phyloP scores from a whole-genome alignment of 305 asterid genomes.

The Solanum hybrid region DNA sequence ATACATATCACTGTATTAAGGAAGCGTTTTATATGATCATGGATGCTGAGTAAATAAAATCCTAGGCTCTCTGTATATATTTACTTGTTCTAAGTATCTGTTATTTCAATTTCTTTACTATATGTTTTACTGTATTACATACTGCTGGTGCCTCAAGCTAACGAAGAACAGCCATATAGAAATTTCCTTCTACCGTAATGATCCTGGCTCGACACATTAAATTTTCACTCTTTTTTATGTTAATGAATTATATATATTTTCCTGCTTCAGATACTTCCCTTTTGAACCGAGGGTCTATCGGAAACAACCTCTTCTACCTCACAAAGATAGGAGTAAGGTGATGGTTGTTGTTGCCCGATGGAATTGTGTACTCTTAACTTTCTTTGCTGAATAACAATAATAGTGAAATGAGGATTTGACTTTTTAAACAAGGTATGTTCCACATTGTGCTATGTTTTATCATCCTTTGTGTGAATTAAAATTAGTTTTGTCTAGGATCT shows the following conservation, averaged over 20 bases:
- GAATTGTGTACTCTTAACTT: neutral
- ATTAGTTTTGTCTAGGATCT: neutral
- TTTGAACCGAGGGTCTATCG: neutral
- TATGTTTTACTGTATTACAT: neutral
- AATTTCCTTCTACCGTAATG: neutral
- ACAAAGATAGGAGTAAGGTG: neutral
- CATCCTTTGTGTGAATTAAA: neutral
- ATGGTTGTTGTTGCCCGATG: too few relatives aligned
- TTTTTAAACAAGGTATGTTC: neutral
- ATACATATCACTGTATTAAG: neutral
- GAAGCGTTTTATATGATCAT: neutral
- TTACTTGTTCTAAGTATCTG: neutral
- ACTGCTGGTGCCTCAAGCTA: neutral
- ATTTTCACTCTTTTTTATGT: neutral
- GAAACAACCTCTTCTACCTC: neutral
- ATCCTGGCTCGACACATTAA: neutral
- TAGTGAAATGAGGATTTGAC: neutral
- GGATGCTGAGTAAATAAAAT: neutral
- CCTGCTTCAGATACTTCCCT: neutral
- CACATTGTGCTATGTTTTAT: neutral
- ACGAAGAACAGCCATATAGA: neutral
- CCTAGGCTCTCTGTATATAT: neutral
- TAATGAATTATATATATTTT: neutral
- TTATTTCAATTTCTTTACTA: neutral
- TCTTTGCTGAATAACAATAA: neutral